Base-by-base conservation (phyloP, 257 asterid species). In the Salvia splendens region DNA sequence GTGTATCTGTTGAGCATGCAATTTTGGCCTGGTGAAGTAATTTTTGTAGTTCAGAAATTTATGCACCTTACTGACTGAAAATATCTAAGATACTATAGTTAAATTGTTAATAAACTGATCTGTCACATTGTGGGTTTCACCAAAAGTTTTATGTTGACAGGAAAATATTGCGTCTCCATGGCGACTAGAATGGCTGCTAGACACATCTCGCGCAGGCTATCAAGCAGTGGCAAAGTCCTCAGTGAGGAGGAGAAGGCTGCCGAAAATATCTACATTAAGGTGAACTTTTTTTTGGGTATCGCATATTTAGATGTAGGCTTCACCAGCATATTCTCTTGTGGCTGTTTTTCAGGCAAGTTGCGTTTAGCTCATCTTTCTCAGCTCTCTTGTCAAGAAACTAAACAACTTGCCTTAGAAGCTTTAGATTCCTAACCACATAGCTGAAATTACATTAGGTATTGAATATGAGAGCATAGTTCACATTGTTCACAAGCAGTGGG, bases 171-270 rank as follows among this genome's bases (percentile, higher is more conserved):
- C 48, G 69, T 50, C 53, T 12, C 69, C 69, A 90, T 93, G 99
- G 96, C 95, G 38, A 65, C 89, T 30, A 81, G 94, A 75, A 84
- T 74, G 74, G 91, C 88, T 69, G 73, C 84, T 77, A 81, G 99
- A 61, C 80, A 75, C 64, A 63, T 86, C 33, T 77, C 95, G 48
- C 92, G 99, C 49, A 84, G 95, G 86, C 77, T 93, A 49, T 90
- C 92, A 65, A 84, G 94, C 59, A 42, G 85, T 68, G 95, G 97
- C 61, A 93, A 76, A 75, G 45, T 93, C 61, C 83, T 90, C 62
- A 64, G 92, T 38, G 96, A 93, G 92, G 99, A 93, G 84, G 99
- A 90, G 81, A 87, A 83, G 86, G 99, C 99, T 81, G 99, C 99
- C 53, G 99, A 93, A 84, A 93, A 90, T 77, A 69, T 93, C 76